Evolutionary conservation across 2,329 filamentous ascomycete species (phyloP), one percentile per base, ranked within the genome.

Genomic region (Grosmannia huntii): DNA sequence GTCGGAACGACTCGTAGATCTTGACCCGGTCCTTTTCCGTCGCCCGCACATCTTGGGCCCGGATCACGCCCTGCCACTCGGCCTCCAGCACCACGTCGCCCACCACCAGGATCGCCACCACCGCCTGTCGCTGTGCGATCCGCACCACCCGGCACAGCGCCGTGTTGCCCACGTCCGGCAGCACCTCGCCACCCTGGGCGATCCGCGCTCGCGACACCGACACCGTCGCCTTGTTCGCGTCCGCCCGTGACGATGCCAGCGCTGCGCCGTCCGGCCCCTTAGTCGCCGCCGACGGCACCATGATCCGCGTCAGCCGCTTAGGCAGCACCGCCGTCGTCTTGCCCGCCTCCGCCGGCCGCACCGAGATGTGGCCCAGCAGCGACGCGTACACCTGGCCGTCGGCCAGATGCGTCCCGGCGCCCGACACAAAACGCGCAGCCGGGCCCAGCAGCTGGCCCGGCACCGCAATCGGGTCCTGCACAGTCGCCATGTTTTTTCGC

Each of bases 1-100:
- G 91, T 63, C 90, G 81, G 69, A 97, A 97, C 66, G 86, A 89
- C 70, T 96, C 90, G 64, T 89, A 86, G 62, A 97, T 88, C 69
- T 87, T 89, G 50, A 96, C 89, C 65, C 89, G 89, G 69, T 97
- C 94, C 74, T 96, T 96, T 74, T 99, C 94, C 21, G 94, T 96
- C 3, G 90, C 90, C 58, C 94, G 81, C 38, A 99, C 89, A 68
- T 99, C 94, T 73, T 97, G 92, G 62, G 86, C 83, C 21, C 90
- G 81, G 60, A 96, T 90, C 61, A 95, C 75, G 5, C 88, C 90
- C 72, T 90, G 86, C 81, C 91, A 95, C 64, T 90, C 86, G 55
- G 89, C 87, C 64, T 87, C 81, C 61, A 88, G 76, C 48, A 88
- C 85, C 12, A 79, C 80, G 66, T 85, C 78, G 59, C 87, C 83